phyloP scores from a whole-genome alignment of 805 yeast genomes.

The Cyberlindnera mycetangii region DNA sequence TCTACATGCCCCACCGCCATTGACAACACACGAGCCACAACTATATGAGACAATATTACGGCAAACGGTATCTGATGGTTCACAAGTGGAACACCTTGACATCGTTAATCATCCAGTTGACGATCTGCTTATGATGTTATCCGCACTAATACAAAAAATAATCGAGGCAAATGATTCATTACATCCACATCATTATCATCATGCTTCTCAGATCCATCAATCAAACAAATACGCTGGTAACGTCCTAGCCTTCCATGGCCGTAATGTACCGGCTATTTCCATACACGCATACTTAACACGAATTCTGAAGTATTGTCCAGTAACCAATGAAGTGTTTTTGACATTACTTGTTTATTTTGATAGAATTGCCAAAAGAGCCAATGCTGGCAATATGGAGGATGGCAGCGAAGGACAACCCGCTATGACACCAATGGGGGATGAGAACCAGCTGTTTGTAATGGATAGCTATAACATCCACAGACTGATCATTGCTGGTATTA shows the following conservation, averaged over 20 bases:
- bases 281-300: constrained; percentile 86
- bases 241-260: constrained; percentile 90
- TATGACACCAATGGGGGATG: constrained; percentile 20
- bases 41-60: constrained; percentile 11
- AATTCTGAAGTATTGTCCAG: constrained; percentile 94
- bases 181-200: constrained; percentile 50
- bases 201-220: constrained; percentile 29
- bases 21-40: constrained; percentile 11
- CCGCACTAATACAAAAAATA: constrained; percentile 80
- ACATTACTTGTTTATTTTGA: constrained; percentile 91
- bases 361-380: constrained; percentile 83
- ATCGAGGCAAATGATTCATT: constrained; percentile 86
- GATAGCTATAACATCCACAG: constrained; percentile 95
- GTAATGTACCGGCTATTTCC: constrained; percentile 93
- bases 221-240: constrained; percentile 54
- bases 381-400: constrained; percentile 38
- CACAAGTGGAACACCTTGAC: constrained; percentile 32
- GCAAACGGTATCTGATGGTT: constrained; percentile 8
- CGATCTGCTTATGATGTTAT: constrained; percentile 78
- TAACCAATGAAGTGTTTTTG: constrained; percentile 94
- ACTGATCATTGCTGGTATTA: constrained; percentile 87
- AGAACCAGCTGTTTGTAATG: constrained; percentile 80
- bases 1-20: constrained; percentile 16
- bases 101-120: constrained; percentile 82
- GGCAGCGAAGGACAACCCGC: constrained; percentile 15